Base-by-base conservation (phyloP, 139 green algal species). In the Chlamydomonas incerta region DNA sequence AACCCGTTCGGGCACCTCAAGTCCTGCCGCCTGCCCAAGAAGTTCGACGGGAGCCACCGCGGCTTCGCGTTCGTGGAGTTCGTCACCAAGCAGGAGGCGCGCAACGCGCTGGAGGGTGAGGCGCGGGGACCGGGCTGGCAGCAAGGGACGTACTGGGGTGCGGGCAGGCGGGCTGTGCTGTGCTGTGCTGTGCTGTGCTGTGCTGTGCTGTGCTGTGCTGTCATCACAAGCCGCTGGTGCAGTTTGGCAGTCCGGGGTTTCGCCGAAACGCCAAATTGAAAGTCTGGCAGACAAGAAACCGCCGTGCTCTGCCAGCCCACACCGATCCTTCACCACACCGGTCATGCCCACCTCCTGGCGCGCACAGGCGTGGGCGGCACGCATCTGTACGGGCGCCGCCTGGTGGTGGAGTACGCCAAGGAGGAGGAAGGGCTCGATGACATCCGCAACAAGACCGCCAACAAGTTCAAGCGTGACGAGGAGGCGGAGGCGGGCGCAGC, bases 1-100 rank as follows among this genome's bases (percentile, higher is more conserved):
- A 87, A 88, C 2, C 93, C 98, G 13, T 99, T 99, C 90, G 98
- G 98, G 1, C 91, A 97, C 74, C 74, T 99, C 68, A 99, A 99
- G 90, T 96, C 82, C 65, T 94, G 95, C 86, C 93, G 98, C 70
- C 87, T 99, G 83, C 98, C 98, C 18, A 96, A 96, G 80, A 99
- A 99, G 92, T 99, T 99, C 88, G 98, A 99, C 87, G 98, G 98
- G 82, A 92, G 62, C 33, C 97, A 98, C 91, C 92, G 97, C 41
- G 96, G 96, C 50, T 98, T 98, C 88, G 96, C 93, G 0, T 98
- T 98, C 77, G 88, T 98, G 50, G 97, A 99, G 86, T 99, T 98
- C 80, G 90, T 94, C 13, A 98, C 94, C 3, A 94, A 95, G 85
- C 94, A 94, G 74, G 93, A 96, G 85, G 91, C 93, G 0, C 41